Conservation (phyloP, 768 basidiomycete genomes). For the Agaricus sinodeliciosus region DNA sequence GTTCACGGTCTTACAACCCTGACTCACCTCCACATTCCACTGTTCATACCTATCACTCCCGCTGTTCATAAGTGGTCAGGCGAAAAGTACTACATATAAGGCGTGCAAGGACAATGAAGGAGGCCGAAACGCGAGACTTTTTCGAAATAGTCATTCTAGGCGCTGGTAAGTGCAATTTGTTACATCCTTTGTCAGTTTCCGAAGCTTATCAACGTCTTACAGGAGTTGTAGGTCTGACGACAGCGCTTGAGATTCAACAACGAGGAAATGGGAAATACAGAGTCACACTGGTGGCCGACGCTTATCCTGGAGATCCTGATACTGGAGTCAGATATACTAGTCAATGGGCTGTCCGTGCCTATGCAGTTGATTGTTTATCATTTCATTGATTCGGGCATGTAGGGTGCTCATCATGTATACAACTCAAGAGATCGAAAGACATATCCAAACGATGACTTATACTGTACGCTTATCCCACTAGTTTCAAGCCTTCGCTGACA, state of each 20-base stretch:
- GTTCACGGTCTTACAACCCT: no score
- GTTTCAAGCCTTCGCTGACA: no score
- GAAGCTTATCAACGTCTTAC: background rate
- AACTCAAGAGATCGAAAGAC: conserved; percentile 22
- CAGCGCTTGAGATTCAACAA: conserved; percentile 65
- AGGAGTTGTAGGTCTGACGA: conserved; percentile 77
- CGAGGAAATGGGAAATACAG: conserved; percentile 38
- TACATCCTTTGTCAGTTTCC: background rate
- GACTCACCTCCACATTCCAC: no score
- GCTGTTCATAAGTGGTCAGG: background rate
- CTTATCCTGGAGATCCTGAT: conserved; percentile 66
- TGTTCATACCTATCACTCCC: no score
- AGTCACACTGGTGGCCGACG: conserved; percentile 69
- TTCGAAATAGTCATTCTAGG: conserved; percentile 31
- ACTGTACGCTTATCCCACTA: background rate
- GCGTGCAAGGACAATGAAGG: background rate
- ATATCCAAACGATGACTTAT: conserved; percentile 1
- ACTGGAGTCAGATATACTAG: conserved; percentile 62
- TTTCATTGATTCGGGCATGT: background rate
- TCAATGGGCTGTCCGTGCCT: conserved; percentile 65
- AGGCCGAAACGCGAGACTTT: conserved; percentile 1
- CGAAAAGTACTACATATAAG: background rate
- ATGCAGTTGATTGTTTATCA: background rate
- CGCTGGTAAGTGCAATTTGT: conserved; percentile 21
- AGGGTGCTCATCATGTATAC: conserved; percentile 82